Percentiles rank a stretch among this genome's conserved stretches.
Conservation (phyloP, 192 early-diverging fungal genomes). For the Spizellomyces sp. region DNA sequence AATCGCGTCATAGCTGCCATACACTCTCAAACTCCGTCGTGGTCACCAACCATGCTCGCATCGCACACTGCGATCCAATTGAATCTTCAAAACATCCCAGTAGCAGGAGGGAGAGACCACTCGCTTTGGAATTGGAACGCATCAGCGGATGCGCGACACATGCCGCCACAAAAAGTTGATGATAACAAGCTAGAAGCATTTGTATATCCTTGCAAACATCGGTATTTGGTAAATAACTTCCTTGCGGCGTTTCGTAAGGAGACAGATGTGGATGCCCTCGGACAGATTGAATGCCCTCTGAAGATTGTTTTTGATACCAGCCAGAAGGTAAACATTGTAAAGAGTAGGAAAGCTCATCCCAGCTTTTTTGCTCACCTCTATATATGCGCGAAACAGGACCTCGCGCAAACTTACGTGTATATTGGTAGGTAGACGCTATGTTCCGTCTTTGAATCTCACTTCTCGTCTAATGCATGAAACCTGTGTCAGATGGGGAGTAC, state of each 20-base stretch:
- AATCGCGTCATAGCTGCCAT: conserved; percentile 10
- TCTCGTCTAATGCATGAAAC: background rate
- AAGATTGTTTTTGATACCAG: conserved; percentile 14
- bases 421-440: conserved; percentile 3
- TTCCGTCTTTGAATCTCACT: background rate
- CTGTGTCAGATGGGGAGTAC: conserved; percentile 8
- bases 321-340: background rate
- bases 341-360: background rate
- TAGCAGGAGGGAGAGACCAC: conserved; percentile 15
- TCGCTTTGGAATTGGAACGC: conserved; percentile 17
- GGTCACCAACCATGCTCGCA: background rate
- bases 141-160: background rate
- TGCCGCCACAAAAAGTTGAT: conserved; percentile 18
- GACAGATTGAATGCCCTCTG: conserved; percentile 12
- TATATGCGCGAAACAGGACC: background rate
- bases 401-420: background rate
- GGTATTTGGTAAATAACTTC: conserved; percentile 19
- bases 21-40: background rate
- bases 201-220: conserved; percentile 18
- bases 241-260: background rate
- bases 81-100: conserved; percentile 24
- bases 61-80: conserved; percentile 21
- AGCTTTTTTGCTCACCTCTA: background rate
- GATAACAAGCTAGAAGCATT: conserved; percentile 18
- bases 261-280: conserved; percentile 14